A percentile compares a stretch with the other conserved stretches of the same genome.
Evolutionary conservation across 805 yeast species (phyloP).

Genomic region (Yamadazyma phyllophila): DNA sequence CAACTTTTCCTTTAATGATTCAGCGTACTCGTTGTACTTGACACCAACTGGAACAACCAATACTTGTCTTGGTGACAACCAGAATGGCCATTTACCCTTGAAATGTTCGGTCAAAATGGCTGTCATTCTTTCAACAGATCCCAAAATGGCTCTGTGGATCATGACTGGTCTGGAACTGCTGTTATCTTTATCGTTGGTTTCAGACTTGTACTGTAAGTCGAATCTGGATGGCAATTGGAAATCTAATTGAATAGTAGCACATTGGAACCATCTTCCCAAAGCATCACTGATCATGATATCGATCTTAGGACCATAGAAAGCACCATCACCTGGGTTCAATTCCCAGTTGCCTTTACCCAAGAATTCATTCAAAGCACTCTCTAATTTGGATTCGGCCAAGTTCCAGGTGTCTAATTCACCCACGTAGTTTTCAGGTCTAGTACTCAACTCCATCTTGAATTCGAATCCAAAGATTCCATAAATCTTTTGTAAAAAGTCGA

Average conservation of each 20-base stretch:
- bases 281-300: slow-evolving; percentile 96
- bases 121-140: slow-evolving; percentile 98
- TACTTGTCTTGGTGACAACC: slow-evolving; percentile 99
- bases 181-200: slow-evolving; percentile 51
- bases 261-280: slow-evolving; percentile 94
- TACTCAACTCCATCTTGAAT: slow-evolving; percentile 94
- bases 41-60: slow-evolving; percentile 96
- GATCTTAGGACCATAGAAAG: slow-evolving; percentile 92
- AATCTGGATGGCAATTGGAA: slow-evolving; percentile 97
- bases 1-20: slow-evolving; percentile 66
- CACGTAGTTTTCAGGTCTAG: slow-evolving; percentile 94
- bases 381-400: slow-evolving; percentile 82
- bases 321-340: slow-evolving; percentile 96
- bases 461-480: slow-evolving; percentile 94
- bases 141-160: slow-evolving; percentile 99
- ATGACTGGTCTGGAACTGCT: slow-evolving; percentile 87
- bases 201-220: slow-evolving; percentile 79
- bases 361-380: slow-evolving; percentile 76
- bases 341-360: slow-evolving; percentile 84
- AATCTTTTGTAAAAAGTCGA: slow-evolving; percentile 79
- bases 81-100: slow-evolving; percentile 99
- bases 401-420: slow-evolving; percentile 96
- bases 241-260: slow-evolving; percentile 98
- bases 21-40: slow-evolving; percentile 87
- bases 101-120: slow-evolving; percentile 97